Percentiles rank a stretch among this genome's conserved stretches.
phyloP scores from a whole-genome alignment of 768 basidiomycete species.

The Termitomyces sp. region DNA sequence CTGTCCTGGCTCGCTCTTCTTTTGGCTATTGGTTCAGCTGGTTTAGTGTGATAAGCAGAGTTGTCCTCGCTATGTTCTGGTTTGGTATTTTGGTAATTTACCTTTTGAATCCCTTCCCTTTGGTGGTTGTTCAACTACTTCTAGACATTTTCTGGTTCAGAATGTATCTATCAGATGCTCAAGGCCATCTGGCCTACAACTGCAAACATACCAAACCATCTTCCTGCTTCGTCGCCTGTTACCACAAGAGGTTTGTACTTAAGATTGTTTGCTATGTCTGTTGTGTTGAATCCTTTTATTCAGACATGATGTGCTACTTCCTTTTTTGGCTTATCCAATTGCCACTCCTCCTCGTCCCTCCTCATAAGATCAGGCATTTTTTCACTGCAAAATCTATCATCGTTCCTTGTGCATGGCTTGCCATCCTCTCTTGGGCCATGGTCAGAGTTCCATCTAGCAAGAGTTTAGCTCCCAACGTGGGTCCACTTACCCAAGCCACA shows the following conservation, averaged over 20 bases:
- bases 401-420: conserved; percentile 60
- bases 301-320: conserved; percentile 71
- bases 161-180: conserved; percentile 76
- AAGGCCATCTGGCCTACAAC: conserved; percentile 81
- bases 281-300: not conserved
- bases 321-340: conserved; percentile 76
- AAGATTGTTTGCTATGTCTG: not conserved
- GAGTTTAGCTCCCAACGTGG: conserved; percentile 50
- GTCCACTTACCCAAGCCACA: conserved; percentile 17
- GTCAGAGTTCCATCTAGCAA: conserved; percentile 56
- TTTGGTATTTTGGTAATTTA: conserved; percentile 62
- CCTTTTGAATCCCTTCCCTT: not conserved
- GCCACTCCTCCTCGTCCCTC: conserved; percentile 70
- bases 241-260: conserved; percentile 47
- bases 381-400: conserved; percentile 66
- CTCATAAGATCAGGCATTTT: conserved; percentile 70
- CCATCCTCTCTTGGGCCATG: conserved; percentile 78
- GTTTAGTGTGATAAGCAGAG: conserved; percentile 75
- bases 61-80: conserved; percentile 79
- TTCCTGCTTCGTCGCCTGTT: conserved; percentile 52
- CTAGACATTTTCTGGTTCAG: conserved; percentile 56
- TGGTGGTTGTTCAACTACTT: not conserved
- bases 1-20: conserved; percentile 74
- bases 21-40: conserved; percentile 91
- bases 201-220: conserved; percentile 55